Evolutionary conservation across 495 filamentous ascomycete species (phyloP).

Genomic region (Neurospora tetrasperma): DNA sequence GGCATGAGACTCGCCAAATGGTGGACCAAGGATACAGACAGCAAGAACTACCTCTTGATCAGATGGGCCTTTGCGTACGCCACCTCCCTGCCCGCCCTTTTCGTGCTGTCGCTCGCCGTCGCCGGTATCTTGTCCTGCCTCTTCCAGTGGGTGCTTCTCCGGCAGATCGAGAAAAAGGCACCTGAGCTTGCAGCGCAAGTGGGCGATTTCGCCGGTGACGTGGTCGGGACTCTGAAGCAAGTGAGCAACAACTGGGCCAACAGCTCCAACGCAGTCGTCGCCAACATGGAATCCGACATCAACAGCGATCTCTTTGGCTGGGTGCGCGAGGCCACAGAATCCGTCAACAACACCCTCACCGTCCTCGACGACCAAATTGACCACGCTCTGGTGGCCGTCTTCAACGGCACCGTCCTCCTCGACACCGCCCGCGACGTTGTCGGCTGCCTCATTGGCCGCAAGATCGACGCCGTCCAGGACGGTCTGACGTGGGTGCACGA

Average conservation of each 20-base stretch:
- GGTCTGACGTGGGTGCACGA: conserved; percentile 85
- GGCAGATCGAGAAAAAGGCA: conserved; percentile 59
- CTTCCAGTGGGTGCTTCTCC: conserved; percentile 74
- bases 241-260: conserved; percentile 69
- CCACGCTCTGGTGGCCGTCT: conserved; percentile 60
- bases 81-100: conserved; percentile 74
- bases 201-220: conserved; percentile 68
- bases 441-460: conserved; percentile 65
- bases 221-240: conserved; percentile 60
- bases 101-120: conserved; percentile 75
- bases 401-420: conserved; percentile 67
- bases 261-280: conserved; percentile 64
- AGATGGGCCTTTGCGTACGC: conserved; percentile 84
- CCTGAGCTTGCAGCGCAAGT: conserved; percentile 69
- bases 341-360: conserved; percentile 79
- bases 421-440: conserved; percentile 63
- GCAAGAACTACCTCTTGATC: conserved; percentile 56
- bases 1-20: conserved; percentile 64
- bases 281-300: conserved; percentile 55
- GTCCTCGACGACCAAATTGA: conserved; percentile 65
- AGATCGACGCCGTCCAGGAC: conserved; percentile 64
- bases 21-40: conserved; percentile 30
- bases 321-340: conserved; percentile 70
- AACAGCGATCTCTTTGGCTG: conserved; percentile 82
- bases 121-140: conserved; percentile 79